Evolutionary conservation across 2,329 filamentous ascomycete species (phyloP).

Genomic region (Helminthosporium solani): DNA sequence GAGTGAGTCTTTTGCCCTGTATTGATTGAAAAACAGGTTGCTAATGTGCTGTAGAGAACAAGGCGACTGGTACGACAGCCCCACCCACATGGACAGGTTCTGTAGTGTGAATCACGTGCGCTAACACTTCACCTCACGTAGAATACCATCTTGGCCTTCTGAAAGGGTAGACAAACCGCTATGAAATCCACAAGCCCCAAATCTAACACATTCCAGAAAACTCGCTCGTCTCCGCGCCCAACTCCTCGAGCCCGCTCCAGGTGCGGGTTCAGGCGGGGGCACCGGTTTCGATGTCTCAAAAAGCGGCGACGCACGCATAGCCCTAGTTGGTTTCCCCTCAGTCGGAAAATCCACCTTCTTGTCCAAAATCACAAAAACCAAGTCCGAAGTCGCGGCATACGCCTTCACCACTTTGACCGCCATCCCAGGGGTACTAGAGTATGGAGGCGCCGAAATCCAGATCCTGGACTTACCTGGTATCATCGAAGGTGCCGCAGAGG

Average conservation of each 20-base stretch:
- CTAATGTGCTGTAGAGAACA: conserved; percentile 73
- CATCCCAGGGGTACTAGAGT: conserved; percentile 95
- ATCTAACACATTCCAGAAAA: conserved; percentile 60
- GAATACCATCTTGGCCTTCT: conserved; percentile 97
- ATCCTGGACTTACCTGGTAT: conserved; percentile 97
- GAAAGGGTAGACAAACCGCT: conserved; percentile 77
- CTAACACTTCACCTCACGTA: conserved; percentile 49
- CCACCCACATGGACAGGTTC: not conserved
- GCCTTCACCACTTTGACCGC: conserved; percentile 97
- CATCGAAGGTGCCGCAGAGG: conserved; percentile 93
- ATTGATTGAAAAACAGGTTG: conserved; percentile 1
- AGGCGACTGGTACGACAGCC: conserved; percentile 79
- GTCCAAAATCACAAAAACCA: conserved; percentile 98
- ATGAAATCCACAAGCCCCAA: not conserved
- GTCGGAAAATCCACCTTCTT: conserved; percentile 98
- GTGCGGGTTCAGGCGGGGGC: conserved; percentile 74
- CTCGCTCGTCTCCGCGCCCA: conserved; percentile 92
- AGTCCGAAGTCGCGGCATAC: conserved; percentile 93
- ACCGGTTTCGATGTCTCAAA: conserved; percentile 89
- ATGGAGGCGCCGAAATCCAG: conserved; percentile 96
- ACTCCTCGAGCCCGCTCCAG: conserved; percentile 83
- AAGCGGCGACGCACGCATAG: conserved; percentile 93
- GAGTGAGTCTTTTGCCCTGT: conserved; percentile 59
- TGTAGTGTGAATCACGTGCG: conserved; percentile 23
- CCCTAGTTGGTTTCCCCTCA: conserved; percentile 96